Evolutionary conservation across 176 grass and related monocot genomes (phyloP), one percentile per base, ranked within the genome.

Genomic region (Aegilops bicornis): DNA sequence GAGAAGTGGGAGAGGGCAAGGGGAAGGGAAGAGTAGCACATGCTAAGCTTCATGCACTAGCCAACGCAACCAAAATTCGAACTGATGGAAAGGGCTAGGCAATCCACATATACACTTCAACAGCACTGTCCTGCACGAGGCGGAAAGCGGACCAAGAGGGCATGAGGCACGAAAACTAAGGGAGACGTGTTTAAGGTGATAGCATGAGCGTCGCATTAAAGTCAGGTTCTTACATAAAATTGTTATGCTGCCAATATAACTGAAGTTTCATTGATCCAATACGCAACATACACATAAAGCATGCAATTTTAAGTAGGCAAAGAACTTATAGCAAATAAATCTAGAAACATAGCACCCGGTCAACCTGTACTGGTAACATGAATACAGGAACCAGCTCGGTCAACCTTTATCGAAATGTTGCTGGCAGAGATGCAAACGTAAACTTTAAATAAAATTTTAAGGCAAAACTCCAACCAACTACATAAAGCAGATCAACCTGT

Each of bases 281-380:
- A 22, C 24, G 8, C 11, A 83, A 59, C 19, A 15, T 64, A 83
- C 23, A 69, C 23, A 84, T n/a, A 10, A 10, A 19, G 27, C 42
- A 31, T n/a, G 66, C 8, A 13, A 73, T 73, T 73, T 40, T 64
- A 89, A 48, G 37, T 72, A 85, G n/a, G 19, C 52, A 54, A 78
- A 37, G 39, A 79, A 67, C 52, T 27, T 30, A 33, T 60, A 22
- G 64, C 13, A 64, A 74, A 36, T 24, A 52, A 52, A 52, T 52
- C 15, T 52, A 52, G 48, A 52, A 17, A 52, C 15, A 16, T 52
- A 52, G 48, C 48, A 52, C 17, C 5, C 48, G 5, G 15, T 52
- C 48, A 52, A 52, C 48, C 5, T 52, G 14, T 52, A 30, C 19
- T 5, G n/a, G 24, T 22, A 59, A 7, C 68, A 84, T 35, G 7